Evolutionary conservation across 2,329 filamentous ascomycete species (phyloP).

Genomic region (Capronia americana): DNA sequence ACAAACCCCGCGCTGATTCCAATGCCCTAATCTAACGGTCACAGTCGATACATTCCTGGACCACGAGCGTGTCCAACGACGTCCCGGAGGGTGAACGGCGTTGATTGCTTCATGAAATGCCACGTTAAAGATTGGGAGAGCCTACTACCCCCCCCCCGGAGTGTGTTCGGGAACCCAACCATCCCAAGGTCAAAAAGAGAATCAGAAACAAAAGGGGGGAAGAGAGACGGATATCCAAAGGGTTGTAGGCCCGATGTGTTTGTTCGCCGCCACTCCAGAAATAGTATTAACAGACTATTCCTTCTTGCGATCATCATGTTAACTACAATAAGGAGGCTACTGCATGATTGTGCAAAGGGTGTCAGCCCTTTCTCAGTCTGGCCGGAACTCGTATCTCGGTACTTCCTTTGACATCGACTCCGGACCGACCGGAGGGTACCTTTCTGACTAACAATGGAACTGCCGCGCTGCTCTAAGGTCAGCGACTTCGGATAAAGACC

Average conservation of each 20-base stretch:
- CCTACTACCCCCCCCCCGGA: not conserved
- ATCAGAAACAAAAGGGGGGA: not conserved
- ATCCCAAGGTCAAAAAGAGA: not conserved
- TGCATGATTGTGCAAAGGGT: not conserved
- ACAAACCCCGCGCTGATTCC: not conserved
- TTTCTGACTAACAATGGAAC: not conserved
- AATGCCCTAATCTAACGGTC: not conserved
- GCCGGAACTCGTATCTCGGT: not conserved
- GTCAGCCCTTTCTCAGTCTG: not conserved
- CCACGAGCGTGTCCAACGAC: not conserved
- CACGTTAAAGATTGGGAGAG: not conserved
- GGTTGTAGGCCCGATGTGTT: not conserved
- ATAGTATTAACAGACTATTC: not conserved
- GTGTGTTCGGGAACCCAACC: not conserved
- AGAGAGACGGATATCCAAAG: not conserved
- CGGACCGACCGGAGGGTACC: not conserved
- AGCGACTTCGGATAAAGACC: conserved; percentile 5
- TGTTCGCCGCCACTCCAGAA: not conserved
- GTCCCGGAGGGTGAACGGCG: not conserved
- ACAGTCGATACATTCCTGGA: not conserved
- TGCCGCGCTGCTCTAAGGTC: conserved; percentile 7
- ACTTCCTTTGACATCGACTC: not conserved
- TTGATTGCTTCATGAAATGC: not conserved
- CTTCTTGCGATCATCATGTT: not conserved
- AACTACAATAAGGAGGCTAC: not conserved